Base-by-base conservation (phyloP, 352 stramenopile genomes). In the Pythium dissotocum region DNA sequence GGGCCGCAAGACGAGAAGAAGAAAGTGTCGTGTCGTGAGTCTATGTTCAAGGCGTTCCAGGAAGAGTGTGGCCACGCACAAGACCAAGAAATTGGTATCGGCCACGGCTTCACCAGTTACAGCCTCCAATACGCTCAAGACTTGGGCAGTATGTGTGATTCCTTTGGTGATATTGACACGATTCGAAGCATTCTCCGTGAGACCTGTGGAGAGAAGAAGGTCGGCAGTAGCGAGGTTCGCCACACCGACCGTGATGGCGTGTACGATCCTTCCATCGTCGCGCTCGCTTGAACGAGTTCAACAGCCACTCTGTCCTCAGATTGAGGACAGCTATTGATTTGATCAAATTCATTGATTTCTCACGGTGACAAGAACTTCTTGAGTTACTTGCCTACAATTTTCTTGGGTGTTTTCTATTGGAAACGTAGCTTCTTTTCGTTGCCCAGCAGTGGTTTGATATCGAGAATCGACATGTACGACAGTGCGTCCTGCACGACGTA, bases 61-160 rank as follows among this genome's bases (percentile, higher is more conserved):
- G 78, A 51, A 62, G 72, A 67, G 6, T 72, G 58, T 58, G 59
- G 53, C 0, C 38, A 14, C 32, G 32, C 38, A 30, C 58, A 51
- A 46, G 59, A 52, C 24, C 28, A 63, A 35, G 14, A 70, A 6
- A 49, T 44, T n/a, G 75, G 71, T 13, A 63, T 79, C 52, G 69
- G 70, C 58, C 70, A 72, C 32, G 82, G 73, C 0, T 77, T 91
- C 58, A 88, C 78, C 13, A 85, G 76, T 67, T 93, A 93, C 75
- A 90, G 78, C 42, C 61, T 91, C 28, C 83, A 89, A 63, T 91
- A 91, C 59, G 82, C 65, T 7, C 44, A 70, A 63, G 14, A 65
- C 7, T 26, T 70, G 1, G 36, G 54, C 9, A 35, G 58, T n/a
- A 65, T 70, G 46, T 70, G 63, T 35, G 63, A 57, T 36, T 61